Evolutionary conservation across 768 basidiomycete species (phyloP), one percentile per base, ranked within the genome.

Genomic region (Russula sp.): DNA sequence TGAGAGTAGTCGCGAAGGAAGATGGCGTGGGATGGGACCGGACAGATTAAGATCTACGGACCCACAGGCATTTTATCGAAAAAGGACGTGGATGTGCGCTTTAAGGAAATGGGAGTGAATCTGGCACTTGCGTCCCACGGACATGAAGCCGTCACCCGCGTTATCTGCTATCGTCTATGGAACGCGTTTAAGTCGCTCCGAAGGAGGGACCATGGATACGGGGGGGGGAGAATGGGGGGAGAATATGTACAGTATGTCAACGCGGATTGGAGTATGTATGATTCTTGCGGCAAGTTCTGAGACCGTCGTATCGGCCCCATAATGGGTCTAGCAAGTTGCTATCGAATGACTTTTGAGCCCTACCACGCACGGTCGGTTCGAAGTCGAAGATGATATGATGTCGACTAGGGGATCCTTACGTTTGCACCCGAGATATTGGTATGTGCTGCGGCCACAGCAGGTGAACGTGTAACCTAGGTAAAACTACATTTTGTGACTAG

Each of bases 151-250:
- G 35, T 57, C 36, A 36, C 38, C 50, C 34, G 60, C 20, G 43
- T 20, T 35, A 52, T 45, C 29, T 38, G 59, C n/a, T n/a, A n/a
- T 61, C 42, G 50, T 13, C 41, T 13, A 61, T 42, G 20, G 13
- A 50, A 62, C 43, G 50, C 56, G 20, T 52, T 41, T 52, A 58
- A 62, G 61, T 51, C 50, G 60, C 55, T 61, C 49, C 34, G 50
- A 53, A 57, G 29, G 25, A 14, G 55, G 46, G 55, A 32, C 56
- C 56, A 58, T 62, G 56, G 61, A 62, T 62, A 62, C 61, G 55
- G n/a, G 55, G 46, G 38, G 36, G 46, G 22, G 25, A 47, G 8
- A 22, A 13, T 0, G 57, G 46, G 14, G 16, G 14, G 14, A 38
- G 18, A 56, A 56, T 34, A 35, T 14, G 41, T 20, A 29, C 39